Evolutionary conservation across 495 filamentous ascomycete species (phyloP).

Genomic region (Neurospora sp.): DNA sequence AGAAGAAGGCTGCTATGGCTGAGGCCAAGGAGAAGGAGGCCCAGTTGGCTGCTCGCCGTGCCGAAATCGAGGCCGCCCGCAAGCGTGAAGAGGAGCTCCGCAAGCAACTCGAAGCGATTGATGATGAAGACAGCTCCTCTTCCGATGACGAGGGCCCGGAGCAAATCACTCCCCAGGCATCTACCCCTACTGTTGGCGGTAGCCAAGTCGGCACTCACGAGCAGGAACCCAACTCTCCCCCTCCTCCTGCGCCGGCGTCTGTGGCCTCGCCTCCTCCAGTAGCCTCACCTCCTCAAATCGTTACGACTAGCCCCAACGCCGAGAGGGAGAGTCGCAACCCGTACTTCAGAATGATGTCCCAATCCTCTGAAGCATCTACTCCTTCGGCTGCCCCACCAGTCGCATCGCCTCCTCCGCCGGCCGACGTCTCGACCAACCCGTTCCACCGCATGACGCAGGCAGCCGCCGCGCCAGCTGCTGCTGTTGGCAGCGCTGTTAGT

Average conservation of each 20-base stretch:
- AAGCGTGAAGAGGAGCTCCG: conserved; percentile 83
- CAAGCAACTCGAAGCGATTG: conserved; percentile 73
- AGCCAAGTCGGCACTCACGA: conserved; percentile 44
- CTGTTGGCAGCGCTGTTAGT: conserved; percentile 1
- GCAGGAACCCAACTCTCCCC: conserved; percentile 34
- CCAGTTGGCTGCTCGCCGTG: conserved; percentile 72
- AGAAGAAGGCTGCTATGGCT: conserved; percentile 76
- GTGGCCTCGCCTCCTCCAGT: conserved; percentile 17
- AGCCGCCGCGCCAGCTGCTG: conserved; percentile 27
- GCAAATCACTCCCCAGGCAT: conserved; percentile 71
- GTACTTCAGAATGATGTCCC: conserved; percentile 43
- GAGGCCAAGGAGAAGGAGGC: conserved; percentile 86
- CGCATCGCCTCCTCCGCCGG: conserved; percentile 29
- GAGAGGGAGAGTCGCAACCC: conserved; percentile 42
- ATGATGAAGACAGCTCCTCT: conserved; percentile 65
- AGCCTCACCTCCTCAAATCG: conserved; percentile 30
- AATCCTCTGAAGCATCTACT: conserved; percentile 36
- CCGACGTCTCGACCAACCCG: conserved; percentile 75
- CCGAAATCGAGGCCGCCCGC: conserved; percentile 83
- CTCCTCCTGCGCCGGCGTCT: conserved; percentile 19
- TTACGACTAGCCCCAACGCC: conserved; percentile 37
- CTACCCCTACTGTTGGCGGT: conserved; percentile 58
- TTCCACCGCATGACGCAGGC: conserved; percentile 79
- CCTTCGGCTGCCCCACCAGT: conserved; percentile 35
- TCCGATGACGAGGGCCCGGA: conserved; percentile 84